Evolutionary conservation across 352 stramenopile genomes (phyloP), one percentile per base, ranked within the genome.

Genomic region (Globisporangium rhizosaccharum): DNA sequence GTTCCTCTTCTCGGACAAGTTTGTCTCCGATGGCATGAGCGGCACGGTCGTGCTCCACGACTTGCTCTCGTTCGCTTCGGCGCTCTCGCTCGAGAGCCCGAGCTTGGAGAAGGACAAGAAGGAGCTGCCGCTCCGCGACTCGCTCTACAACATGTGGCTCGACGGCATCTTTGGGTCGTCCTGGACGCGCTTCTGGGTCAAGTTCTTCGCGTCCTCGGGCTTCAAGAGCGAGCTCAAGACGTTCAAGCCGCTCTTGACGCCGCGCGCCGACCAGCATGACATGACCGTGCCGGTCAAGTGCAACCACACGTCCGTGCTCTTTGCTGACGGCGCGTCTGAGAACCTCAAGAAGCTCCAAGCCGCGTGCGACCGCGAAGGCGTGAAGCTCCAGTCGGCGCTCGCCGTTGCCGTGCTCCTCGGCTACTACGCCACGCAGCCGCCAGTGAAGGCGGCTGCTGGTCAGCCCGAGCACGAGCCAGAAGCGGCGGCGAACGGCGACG

Each of bases 301-400:
- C 57, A 63, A 63, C 39, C n/a, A 28, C 5, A 63, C 48, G 28
- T 57, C 42, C 11, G 48, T 56, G 42, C 57, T 63, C 5, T 63
- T 63, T 25, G 57, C 57, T 10, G 30, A 45, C 39, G 57, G 57
- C 10, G 37, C 49, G 28, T 37, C 57, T 18, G 57, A 33, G n/a
- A 63, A 63, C 30, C 36, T 53, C 18, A 46, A 51, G 48, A 63
- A 63, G 51, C 45, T 53, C 26, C 41, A 46, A 39, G 36, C 49
- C 20, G 26, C 39, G 14, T 63, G 57, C 50, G 42, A 57, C 28
- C 39, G 45, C 41, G 48, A 63, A 47, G 47, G 47, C 39, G 57
- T 63, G 26, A 63, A 59, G 42, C 44, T 59, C 42, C 45, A 48
- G 53, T 42, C 44, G 17, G 53, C 53, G 41, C 42, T 59, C 25